phyloP scores from a whole-genome alignment of 2,329 filamentous ascomycete species.

The Colletotrichum zoysiae region DNA sequence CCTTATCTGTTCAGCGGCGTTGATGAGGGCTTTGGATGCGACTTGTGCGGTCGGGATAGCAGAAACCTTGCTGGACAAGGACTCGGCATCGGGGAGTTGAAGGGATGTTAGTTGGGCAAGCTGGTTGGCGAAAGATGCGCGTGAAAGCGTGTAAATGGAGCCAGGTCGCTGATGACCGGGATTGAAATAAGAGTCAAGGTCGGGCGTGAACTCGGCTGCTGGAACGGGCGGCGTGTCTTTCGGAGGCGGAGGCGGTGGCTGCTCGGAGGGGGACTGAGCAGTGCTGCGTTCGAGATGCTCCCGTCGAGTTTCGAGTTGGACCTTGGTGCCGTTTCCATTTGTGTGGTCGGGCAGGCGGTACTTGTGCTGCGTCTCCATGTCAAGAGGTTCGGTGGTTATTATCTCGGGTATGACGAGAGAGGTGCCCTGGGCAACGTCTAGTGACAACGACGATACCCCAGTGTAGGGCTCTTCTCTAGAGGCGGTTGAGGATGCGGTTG shows the following conservation, averaged over 20 bases:
- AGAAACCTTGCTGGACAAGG: slow-evolving; percentile 84
- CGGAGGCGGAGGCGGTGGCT: slow-evolving; percentile 56
- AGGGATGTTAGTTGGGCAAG: slow-evolving; percentile 92
- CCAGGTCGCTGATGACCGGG: slow-evolving; percentile 77
- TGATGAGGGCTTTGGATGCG: slow-evolving; percentile 86
- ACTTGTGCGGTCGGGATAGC: slow-evolving; percentile 86
- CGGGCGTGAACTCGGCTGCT: slow-evolving; percentile 60
- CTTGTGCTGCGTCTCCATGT: slow-evolving; percentile 80
- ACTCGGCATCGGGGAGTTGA: slow-evolving; percentile 86
- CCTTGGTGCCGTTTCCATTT: slow-evolving; percentile 76
- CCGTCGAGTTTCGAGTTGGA: slow-evolving; percentile 67
- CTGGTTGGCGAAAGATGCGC: slow-evolving; percentile 93
- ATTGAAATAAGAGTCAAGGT: slow-evolving; percentile 74
- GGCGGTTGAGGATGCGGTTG: slow-evolving; percentile 23
- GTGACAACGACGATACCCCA: slow-evolving; percentile 21
- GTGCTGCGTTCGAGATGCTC: slow-evolving; percentile 68
- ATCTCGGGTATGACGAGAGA: slow-evolving; percentile 62
- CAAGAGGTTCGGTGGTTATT: slow-evolving; percentile 61
- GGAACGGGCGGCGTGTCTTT: slow-evolving; percentile 62
- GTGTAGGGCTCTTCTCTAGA: slow-evolving; percentile 15
- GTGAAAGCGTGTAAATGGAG: slow-evolving; percentile 93
- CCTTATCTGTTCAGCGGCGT: slow-evolving; percentile 91
- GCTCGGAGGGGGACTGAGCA: slow-evolving; percentile 55
- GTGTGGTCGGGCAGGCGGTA: slow-evolving; percentile 79
- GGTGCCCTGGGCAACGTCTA: slow-evolving; percentile 47